A percentile compares a stretch with the other conserved stretches of the same genome.
Conservation (phyloP, 73 alveolate species). For the Tetrahymena thermophila region DNA sequence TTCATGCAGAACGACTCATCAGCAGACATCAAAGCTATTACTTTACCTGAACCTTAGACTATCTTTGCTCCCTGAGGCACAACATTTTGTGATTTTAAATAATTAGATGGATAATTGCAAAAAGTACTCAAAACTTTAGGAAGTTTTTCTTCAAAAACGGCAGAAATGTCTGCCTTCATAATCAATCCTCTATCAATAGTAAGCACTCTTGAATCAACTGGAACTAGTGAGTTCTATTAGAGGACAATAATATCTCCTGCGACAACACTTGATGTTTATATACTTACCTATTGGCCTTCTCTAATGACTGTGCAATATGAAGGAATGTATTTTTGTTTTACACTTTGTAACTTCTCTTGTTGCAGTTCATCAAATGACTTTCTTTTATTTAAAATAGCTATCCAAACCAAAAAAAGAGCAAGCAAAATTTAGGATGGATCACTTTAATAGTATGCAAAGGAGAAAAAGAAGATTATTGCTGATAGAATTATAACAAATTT, state of each 20-base stretch:
- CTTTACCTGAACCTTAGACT: background rate
- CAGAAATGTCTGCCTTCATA: background rate
- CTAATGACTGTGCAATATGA: background rate
- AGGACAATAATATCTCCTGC: background rate
- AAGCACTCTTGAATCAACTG: background rate
- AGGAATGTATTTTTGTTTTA: background rate
- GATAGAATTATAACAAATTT: background rate
- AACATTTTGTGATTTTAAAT: background rate
- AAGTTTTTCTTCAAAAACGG: background rate
- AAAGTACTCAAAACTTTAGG: background rate
- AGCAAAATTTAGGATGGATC: background rate
- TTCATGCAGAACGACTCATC: background rate
- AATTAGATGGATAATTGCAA: background rate
- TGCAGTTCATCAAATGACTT: background rate
- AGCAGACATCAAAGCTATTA: background rate
- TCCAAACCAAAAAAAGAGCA: background rate
- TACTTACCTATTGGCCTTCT: background rate
- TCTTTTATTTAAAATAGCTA: background rate
- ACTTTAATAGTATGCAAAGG: background rate
- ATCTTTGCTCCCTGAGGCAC: background rate
- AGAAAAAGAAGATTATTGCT: background rate
- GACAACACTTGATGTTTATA: background rate
- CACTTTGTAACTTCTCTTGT: background rate
- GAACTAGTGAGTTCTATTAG: background rate
- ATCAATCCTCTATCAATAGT: background rate